Percentiles rank a stretch among this genome's conserved stretches.
Conservation (phyloP, 805 yeast genomes). For the Candida montana region DNA sequence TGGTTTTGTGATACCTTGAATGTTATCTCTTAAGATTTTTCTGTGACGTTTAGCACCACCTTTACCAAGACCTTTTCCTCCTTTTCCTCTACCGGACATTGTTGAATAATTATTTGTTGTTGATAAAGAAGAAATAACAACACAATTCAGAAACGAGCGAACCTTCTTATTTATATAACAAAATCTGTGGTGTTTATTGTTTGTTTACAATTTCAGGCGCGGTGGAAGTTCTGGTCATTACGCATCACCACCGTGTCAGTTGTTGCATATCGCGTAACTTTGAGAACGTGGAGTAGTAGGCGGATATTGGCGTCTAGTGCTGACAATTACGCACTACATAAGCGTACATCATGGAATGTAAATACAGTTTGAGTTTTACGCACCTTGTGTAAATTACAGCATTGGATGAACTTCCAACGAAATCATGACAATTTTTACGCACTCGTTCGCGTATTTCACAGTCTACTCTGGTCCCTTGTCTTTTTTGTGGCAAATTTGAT, state of each 20-base stretch:
- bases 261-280: no score
- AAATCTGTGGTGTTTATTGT: no score
- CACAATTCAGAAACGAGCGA: neutral
- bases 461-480: neutral
- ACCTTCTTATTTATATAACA: slow-evolving; percentile 1
- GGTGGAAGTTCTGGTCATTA: no score
- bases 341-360: neutral
- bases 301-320: no score
- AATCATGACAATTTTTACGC: neutral
- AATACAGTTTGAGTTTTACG: neutral
- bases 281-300: no score
- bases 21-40: slow-evolving; percentile 98
- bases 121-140: neutral
- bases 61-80: slow-evolving; percentile 99
- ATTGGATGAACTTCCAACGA: slow-evolving; percentile 3
- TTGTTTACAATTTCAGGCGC: neutral
- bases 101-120: slow-evolving; percentile 27
- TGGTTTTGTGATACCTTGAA: slow-evolving; percentile 99
- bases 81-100: slow-evolving; percentile 99
- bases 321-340: neutral
- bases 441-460: neutral
- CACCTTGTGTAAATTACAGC: slow-evolving; percentile 19
- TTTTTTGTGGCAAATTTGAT: neutral
- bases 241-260: no score
- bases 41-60: slow-evolving; percentile 99